These are phyloP conservation scores for Hypoxylon subgilvum DNA, from an alignment of 495 filamentous ascomycete species.

Conservation along the genomic window DNA sequence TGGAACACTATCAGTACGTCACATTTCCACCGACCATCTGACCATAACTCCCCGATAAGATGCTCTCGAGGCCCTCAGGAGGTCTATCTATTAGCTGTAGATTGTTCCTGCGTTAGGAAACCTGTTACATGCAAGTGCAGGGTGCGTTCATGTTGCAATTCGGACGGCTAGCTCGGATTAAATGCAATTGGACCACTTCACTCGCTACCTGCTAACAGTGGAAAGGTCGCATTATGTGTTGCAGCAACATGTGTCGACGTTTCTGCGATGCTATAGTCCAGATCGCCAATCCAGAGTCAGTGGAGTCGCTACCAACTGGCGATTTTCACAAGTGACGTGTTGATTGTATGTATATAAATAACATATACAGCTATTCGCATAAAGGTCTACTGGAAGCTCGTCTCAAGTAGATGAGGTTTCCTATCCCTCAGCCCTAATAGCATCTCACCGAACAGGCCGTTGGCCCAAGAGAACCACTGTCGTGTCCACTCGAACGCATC, in stretches of 20 bases:
- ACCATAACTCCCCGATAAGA: slow-evolving; percentile 25
- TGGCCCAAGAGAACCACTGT: slow-evolving; percentile 67
- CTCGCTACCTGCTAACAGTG: slow-evolving; percentile 24
- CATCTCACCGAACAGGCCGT: slow-evolving; percentile 65
- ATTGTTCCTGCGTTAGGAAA: slow-evolving; percentile 37
- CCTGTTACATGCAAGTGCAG: slow-evolving; percentile 14
- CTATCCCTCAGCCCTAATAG: slow-evolving; percentile 57
- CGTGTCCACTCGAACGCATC: slow-evolving; percentile 52
- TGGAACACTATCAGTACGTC: slow-evolving; percentile 14
- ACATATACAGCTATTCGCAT: slow-evolving; percentile 22
- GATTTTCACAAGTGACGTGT: slow-evolving; percentile 21
- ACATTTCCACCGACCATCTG: slow-evolving; percentile 26
- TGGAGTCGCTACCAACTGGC: slow-evolving; percentile 6
- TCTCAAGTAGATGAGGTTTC: slow-evolving; percentile 52
- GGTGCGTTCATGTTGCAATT: slow-evolving; percentile 27
- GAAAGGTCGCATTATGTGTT: too few species aligned
- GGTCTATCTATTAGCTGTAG: slow-evolving; percentile 5
- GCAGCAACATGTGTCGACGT: too few species aligned
- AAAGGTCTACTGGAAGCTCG: slow-evolving; percentile 41
- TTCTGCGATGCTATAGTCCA: too few species aligned
- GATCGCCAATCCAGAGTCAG: too few species aligned
- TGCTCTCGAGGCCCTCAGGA: not conserved
- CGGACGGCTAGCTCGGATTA: slow-evolving; percentile 31
- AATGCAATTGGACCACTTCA: slow-evolving; percentile 34
- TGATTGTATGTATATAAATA: slow-evolving; percentile 25